Conservation (phyloP, 208 protist genomes). For the Trypanosoma caninum region DNA sequence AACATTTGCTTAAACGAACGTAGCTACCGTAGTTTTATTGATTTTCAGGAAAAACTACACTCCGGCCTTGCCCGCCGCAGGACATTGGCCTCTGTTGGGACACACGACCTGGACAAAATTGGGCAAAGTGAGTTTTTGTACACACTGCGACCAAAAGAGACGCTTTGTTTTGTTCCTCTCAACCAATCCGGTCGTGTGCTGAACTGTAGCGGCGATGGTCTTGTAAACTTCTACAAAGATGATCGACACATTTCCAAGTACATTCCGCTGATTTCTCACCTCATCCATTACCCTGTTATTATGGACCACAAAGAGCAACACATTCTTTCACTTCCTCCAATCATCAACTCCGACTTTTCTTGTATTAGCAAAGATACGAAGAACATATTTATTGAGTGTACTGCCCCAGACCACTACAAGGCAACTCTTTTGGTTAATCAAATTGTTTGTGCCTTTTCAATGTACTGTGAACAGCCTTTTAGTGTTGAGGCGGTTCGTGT, state of each 20-base stretch:
- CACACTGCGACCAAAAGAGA: constrained; percentile 52
- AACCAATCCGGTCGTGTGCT: constrained; percentile 68
- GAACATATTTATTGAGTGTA: constrained; percentile 99
- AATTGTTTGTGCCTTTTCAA: constrained; percentile 95
- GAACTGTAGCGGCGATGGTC: constrained; percentile 74
- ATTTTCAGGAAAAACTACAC: constrained; percentile 99
- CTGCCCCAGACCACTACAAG: constrained; percentile 96
- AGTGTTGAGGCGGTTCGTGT: constrained; percentile 87
- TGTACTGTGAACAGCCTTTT: constrained; percentile 92
- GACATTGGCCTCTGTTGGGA: constrained; percentile 98
- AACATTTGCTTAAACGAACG: constrained; percentile 94
- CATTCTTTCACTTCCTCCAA: constrained; percentile 98
- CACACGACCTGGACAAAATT: constrained; percentile 99
- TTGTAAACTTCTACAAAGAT: constrained; percentile 86
- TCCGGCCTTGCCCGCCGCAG: constrained; percentile 96
- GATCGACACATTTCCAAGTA: constrained; percentile 90
- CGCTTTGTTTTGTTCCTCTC: constrained; percentile 95
- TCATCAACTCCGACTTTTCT: constrained; percentile 99
- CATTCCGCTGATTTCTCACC: constrained; percentile 65
- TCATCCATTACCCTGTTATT: constrained; percentile 84
- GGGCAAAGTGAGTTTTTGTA: constrained; percentile 91
- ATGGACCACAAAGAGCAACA: constrained; percentile 45
- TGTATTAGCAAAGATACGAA: constrained; percentile 96
- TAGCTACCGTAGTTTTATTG: constrained; percentile 97
- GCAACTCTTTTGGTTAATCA: constrained; percentile 96